Base-by-base conservation (phyloP, 345 rosid genomes). In the Populus euphratica region DNA sequence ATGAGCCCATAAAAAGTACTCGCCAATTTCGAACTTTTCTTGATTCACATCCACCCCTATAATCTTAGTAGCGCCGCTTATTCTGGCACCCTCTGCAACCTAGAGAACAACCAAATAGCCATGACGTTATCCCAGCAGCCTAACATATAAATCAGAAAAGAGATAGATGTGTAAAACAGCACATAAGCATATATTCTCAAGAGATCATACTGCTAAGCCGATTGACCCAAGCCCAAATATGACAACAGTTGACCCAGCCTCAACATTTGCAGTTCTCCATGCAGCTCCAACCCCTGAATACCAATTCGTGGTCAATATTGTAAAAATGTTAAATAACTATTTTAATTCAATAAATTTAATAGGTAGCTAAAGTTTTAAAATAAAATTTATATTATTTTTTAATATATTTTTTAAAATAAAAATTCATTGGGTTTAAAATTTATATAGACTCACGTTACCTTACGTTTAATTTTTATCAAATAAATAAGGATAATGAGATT, bases 61-160 rank as follows among this genome's bases (percentile, higher is more conserved):
- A 70, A 94, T 90, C 82, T 88, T 89, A 33, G 85, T 66, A 69
- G 98, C 97, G 81, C 95, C 95, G 76, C 97, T 85, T 5, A 91
- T 76, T 83, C 90, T 88, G 5, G 97, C 88, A 75, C 97, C 98
- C 76, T 93, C 97, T 0, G 95, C 94, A 84, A 91, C 98, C 98
- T 90, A 56, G 10, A 72, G 63, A 78, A 35, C 31, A 81, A 62
- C 64, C 43, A 44, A 43, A 76, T 31, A 44, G 44, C 31, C 35
- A 36, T 54, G 20, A 77, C 25, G 20, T 7, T 41, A n/a, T 41
- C 27, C 36, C 33, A 44, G 33, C 73, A 59, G 12, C 21, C 43
- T 8, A 29, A n/a, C 64, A 18, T 44, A n/a, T 31, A n/a, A 7
- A 39, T 29, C 59, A 38, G 36, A 38, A 18, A 49, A 50, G 1